Conservation (phyloP, 2,329 filamentous ascomycete genomes). For the Fusarium praegraminearum region DNA sequence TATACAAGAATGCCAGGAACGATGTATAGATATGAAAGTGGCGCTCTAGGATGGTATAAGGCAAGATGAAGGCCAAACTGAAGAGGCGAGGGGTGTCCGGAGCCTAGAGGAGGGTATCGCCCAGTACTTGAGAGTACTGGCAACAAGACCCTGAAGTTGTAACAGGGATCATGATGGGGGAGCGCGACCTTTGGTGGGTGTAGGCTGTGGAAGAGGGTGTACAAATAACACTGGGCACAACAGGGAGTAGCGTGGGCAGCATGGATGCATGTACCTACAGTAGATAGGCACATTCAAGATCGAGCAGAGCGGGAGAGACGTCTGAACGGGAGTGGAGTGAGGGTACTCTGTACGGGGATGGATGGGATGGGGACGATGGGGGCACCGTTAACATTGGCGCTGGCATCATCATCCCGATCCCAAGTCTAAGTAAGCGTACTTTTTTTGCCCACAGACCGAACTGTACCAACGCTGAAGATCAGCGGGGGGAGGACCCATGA, state of each 20-base stretch:
- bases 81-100: conserved; percentile 34
- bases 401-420: conserved; percentile 42
- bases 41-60: conserved; percentile 35
- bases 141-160: conserved; percentile 40
- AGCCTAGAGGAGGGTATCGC: conserved; percentile 41
- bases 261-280: conserved; percentile 31
- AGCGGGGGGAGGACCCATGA: conserved; percentile 39
- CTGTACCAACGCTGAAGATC: conserved; percentile 41
- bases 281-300: conserved; percentile 36
- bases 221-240: not conserved
- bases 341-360: conserved; percentile 16
- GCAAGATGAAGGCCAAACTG: conserved; percentile 36
- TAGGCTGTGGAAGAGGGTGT: conserved; percentile 10
- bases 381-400: conserved; percentile 35
- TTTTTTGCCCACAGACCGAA: conserved; percentile 1
- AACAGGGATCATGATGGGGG: conserved; percentile 40
- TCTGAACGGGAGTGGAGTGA: conserved; percentile 39
- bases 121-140: conserved; percentile 39
- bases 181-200: conserved; percentile 24
- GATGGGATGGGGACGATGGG: conserved; percentile 35
- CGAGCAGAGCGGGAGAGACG: conserved; percentile 30
- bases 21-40: conserved; percentile 43
- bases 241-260: conserved; percentile 14
- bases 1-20: conserved; percentile 34
- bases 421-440: conserved; percentile 32